Evolutionary conservation across 2,329 filamentous ascomycete species (phyloP).

Genomic region (Didymella pomorum): DNA sequence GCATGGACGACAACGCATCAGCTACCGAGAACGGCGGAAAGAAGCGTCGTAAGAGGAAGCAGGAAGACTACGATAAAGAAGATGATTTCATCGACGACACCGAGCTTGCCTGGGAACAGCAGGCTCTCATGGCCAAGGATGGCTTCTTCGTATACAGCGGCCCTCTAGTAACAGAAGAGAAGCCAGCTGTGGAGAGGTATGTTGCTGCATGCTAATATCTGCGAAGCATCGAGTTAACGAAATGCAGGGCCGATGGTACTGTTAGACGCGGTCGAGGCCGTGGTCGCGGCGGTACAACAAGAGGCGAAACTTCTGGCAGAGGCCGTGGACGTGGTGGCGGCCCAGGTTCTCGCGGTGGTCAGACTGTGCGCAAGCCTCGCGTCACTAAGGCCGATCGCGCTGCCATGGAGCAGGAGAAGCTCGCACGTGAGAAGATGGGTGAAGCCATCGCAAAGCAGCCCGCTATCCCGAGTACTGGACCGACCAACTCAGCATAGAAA

Average conservation of each 20-base stretch:
- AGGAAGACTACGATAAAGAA: constrained; percentile 72
- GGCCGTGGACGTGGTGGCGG: constrained; percentile 60
- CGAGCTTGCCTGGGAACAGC: constrained; percentile 93
- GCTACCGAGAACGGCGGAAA: constrained; percentile 62
- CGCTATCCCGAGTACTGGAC: constrained; percentile 25
- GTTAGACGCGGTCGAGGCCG: constrained; percentile 71
- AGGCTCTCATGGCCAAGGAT: constrained; percentile 91
- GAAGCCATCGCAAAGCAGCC: constrained; percentile 40
- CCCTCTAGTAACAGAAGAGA: constrained; percentile 87
- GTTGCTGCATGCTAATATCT: constrained; percentile 26
- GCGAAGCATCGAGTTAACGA: constrained; percentile 36
- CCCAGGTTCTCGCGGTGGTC: constrained; percentile 78
- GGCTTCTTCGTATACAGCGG: constrained; percentile 99
- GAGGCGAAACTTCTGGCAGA: constrained; percentile 52
- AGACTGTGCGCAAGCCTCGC: constrained; percentile 79
- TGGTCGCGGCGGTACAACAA: constrained; percentile 59
- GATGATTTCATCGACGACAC: constrained; percentile 85
- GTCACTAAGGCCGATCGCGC: constrained; percentile 87
- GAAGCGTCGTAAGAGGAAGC: constrained; percentile 81
- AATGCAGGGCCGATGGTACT: constrained; percentile 71
- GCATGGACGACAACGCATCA: constrained; percentile 57
- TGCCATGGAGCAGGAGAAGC: constrained; percentile 81
- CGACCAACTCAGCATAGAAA: constrained; percentile 14
- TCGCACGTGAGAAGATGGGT: constrained; percentile 69
- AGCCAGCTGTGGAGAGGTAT: constrained; percentile 70